Evolutionary conservation across 2,329 filamentous ascomycete species (phyloP).

Genomic region (Cercospora citrullina): DNA sequence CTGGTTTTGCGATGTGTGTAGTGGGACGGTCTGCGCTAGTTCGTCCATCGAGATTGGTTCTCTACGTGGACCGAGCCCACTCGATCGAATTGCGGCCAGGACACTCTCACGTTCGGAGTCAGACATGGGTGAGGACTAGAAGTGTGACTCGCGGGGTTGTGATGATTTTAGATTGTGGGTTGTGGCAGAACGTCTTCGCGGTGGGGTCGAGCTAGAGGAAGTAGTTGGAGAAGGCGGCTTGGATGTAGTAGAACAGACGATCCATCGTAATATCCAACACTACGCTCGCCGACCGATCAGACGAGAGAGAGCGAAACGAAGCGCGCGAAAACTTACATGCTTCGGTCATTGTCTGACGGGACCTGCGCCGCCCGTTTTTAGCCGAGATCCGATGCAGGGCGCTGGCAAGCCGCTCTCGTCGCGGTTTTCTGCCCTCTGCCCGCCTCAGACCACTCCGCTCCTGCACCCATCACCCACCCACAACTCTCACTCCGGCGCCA

Average conservation of each 20-base stretch:
- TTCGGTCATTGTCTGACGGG: conserved; percentile 3
- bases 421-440: background rate
- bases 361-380: background rate
- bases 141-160: background rate
- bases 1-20: conserved; percentile 13
- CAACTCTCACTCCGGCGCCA: background rate
- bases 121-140: background rate
- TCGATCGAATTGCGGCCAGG: conserved; percentile 59
- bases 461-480: background rate
- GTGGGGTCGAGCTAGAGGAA: conserved; percentile 30
- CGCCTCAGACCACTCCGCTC: background rate
- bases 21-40: conserved; percentile 25
- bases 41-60: conserved; percentile 49
- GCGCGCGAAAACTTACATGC: background rate
- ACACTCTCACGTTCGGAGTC: conserved; percentile 56
- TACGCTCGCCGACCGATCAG: background rate
- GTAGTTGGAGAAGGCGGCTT: conserved; percentile 39
- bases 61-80: conserved; percentile 51
- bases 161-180: background rate
- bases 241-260: conserved; percentile 40
- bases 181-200: background rate
- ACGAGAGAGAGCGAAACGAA: background rate
- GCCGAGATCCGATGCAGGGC: background rate
- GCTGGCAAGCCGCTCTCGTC: conserved; percentile 1
- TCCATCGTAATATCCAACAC: conserved; percentile 31